Conservation (phyloP, 2,329 filamentous ascomycete species). For the Fusarium ramigenum region DNA sequence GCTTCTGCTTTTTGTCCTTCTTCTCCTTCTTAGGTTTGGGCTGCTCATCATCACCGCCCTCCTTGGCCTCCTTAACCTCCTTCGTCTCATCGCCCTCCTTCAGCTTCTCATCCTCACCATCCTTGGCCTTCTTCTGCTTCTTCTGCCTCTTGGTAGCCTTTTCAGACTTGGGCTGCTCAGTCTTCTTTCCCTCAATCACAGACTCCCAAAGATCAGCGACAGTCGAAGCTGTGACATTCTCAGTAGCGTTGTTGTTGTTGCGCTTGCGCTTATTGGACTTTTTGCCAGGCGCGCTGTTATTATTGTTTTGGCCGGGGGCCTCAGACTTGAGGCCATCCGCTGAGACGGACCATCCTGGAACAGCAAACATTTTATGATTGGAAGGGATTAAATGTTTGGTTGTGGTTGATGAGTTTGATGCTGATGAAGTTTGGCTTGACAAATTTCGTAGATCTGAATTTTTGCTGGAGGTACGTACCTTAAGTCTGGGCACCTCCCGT, state of each 20-base stretch:
- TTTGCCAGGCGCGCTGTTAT: conserved; percentile 48
- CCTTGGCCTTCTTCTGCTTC: conserved; percentile 46
- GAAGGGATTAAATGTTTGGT: background rate
- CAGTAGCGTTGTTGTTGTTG: conserved; percentile 36
- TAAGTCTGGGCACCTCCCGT: background rate
- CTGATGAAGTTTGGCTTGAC: conserved; percentile 9
- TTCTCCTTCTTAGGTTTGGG: conserved; percentile 49
- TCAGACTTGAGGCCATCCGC: conserved; percentile 77
- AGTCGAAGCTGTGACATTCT: conserved; percentile 72
- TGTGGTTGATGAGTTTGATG: conserved; percentile 18
- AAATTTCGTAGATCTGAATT: conserved; percentile 26
- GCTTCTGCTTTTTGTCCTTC: conserved; percentile 46
- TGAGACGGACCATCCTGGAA: conserved; percentile 90
- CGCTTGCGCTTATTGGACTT: conserved; percentile 70
- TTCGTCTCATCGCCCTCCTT: conserved; percentile 35
- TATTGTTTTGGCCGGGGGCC: conserved; percentile 48
- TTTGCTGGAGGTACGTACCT: conserved; percentile 26
- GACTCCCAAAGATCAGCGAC: conserved; percentile 81
- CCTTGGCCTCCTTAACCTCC: conserved; percentile 2
- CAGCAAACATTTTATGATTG: conserved; percentile 78
- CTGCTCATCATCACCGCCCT: conserved; percentile 30
- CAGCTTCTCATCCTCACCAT: conserved; percentile 37
- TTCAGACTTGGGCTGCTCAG: conserved; percentile 38
- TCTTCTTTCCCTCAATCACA: conserved; percentile 75
- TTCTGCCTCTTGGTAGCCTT: conserved; percentile 49